Conservation (phyloP, 805 yeast genomes). For the Grigorovia jiainica region DNA sequence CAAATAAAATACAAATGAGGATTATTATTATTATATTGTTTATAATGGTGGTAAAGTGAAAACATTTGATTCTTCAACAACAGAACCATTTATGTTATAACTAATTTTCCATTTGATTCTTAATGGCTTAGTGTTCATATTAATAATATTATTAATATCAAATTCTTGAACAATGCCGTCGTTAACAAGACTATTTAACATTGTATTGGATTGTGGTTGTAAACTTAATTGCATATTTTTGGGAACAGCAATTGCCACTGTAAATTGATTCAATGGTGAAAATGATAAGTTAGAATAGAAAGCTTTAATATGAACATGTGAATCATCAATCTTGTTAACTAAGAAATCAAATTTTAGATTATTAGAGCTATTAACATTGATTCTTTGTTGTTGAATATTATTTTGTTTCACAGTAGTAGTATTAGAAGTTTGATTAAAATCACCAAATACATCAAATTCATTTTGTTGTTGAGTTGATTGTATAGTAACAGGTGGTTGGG, state of each 20-base stretch:
- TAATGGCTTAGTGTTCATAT: constrained; percentile 32
- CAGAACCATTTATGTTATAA: constrained; percentile 40
- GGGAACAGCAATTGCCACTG: constrained; percentile 64
- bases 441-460: constrained; percentile 10
- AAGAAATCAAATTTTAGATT: constrained; percentile 43
- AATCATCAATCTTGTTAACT: constrained; percentile 29
- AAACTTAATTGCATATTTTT: constrained; percentile 48
- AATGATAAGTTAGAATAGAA: constrained; percentile 43
- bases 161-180: constrained; percentile 46
- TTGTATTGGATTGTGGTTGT: constrained; percentile 51
- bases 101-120: constrained; percentile 72
- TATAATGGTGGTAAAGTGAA: constrained; percentile 29
- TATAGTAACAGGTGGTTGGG: not conserved
- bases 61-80: constrained; percentile 51
- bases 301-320: constrained; percentile 36
- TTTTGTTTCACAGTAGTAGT: not conserved
- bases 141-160: constrained; percentile 27
- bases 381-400: constrained; percentile 8
- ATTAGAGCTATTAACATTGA: constrained; percentile 35
- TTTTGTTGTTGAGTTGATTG: not conserved
- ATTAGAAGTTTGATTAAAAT: constrained; percentile 3
- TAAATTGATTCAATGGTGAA: constrained; percentile 39
- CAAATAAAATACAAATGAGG: not conserved
- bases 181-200: constrained; percentile 37
- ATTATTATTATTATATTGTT: not conserved